Evolutionary conservation across 2,329 filamentous ascomycete genomes (phyloP).

Genomic region (Hymenoscyphus albidus): DNA sequence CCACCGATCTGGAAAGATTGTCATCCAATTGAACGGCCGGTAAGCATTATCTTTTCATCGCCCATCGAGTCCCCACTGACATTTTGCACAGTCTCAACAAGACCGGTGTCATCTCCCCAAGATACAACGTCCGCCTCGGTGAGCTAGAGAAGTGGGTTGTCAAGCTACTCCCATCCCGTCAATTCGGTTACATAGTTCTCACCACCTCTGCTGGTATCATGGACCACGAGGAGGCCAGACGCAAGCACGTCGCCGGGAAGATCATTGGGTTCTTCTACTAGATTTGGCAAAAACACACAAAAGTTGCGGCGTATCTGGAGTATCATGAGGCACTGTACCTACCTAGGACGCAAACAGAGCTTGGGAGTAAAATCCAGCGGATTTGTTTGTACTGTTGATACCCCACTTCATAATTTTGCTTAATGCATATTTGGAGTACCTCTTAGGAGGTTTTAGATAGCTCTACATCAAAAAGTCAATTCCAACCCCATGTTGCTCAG

Average conservation of each 20-base stretch:
- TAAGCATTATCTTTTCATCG: constrained; percentile 35
- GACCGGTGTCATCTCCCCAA: constrained; percentile 97
- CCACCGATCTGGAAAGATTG: constrained; percentile 99
- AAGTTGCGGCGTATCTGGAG: constrained; percentile 26
- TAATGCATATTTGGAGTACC: constrained; percentile 25
- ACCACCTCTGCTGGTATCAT: constrained; percentile 99
- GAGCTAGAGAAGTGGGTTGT: constrained; percentile 99
- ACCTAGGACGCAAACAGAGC: constrained; percentile 26
- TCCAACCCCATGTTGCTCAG: constrained; percentile 12
- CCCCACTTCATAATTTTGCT: constrained; percentile 29
- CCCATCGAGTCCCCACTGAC: constrained; percentile 12
- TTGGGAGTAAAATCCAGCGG: constrained; percentile 23
- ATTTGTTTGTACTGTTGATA: constrained; percentile 24
- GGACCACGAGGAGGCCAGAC: constrained; percentile 99
- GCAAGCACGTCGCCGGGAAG: constrained; percentile 99
- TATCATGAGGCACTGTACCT: constrained; percentile 33
- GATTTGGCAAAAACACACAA: constrained; percentile 29
- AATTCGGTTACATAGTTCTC: constrained; percentile 99
- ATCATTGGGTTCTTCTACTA: constrained; percentile 99
- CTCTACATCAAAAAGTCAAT: constrained; percentile 34
- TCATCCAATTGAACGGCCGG: constrained; percentile 98
- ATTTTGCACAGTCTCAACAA: constrained; percentile 70
- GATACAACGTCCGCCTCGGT: constrained; percentile 97
- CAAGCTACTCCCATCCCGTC: constrained; percentile 97
- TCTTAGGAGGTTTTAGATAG: constrained; percentile 28